Conservation (phyloP, 192 early-diverging fungal species). For the Chytriomyces sp. region DNA sequence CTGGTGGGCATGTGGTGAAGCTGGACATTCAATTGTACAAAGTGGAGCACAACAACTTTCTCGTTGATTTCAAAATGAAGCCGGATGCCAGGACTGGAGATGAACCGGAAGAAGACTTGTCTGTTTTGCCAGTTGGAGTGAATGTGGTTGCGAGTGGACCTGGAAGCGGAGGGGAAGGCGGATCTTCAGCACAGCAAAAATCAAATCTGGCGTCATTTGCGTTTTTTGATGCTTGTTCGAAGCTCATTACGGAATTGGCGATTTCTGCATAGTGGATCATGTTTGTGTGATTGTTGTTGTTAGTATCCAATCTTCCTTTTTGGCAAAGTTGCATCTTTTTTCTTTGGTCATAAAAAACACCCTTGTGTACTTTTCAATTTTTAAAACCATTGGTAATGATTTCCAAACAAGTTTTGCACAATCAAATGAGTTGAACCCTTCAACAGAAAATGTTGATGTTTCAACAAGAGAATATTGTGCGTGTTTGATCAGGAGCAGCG, state of each 20-base stretch:
- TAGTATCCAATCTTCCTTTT: no score
- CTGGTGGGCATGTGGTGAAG: slow-evolving; percentile 67
- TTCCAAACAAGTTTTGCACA: no score
- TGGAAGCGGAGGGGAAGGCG: neutral
- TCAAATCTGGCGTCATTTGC: slow-evolving; percentile 68
- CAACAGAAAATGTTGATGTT: no score
- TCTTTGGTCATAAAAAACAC: no score
- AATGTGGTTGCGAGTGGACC: neutral
- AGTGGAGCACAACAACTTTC: slow-evolving; percentile 87
- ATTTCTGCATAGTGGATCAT: slow-evolving; percentile 57
- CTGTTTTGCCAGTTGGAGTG: neutral
- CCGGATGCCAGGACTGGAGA: slow-evolving; percentile 50
- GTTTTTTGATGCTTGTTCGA: slow-evolving; percentile 95
- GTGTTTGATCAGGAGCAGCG: no score
- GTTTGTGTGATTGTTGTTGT: no score
- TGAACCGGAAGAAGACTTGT: slow-evolving; percentile 9
- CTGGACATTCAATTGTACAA: slow-evolving; percentile 94
- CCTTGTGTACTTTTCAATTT: no score
- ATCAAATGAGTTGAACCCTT: no score
- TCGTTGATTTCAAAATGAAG: slow-evolving; percentile 92
- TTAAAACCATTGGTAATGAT: no score
- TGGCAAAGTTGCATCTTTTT: no score
- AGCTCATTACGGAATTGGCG: slow-evolving; percentile 93
- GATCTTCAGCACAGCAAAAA: slow-evolving; percentile 9
- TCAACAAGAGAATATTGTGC: no score